A percentile compares a stretch with the other conserved stretches of the same genome.
Evolutionary conservation across 495 filamentous ascomycete genomes (phyloP).

Genomic region (Lichenothelia convexa): DNA sequence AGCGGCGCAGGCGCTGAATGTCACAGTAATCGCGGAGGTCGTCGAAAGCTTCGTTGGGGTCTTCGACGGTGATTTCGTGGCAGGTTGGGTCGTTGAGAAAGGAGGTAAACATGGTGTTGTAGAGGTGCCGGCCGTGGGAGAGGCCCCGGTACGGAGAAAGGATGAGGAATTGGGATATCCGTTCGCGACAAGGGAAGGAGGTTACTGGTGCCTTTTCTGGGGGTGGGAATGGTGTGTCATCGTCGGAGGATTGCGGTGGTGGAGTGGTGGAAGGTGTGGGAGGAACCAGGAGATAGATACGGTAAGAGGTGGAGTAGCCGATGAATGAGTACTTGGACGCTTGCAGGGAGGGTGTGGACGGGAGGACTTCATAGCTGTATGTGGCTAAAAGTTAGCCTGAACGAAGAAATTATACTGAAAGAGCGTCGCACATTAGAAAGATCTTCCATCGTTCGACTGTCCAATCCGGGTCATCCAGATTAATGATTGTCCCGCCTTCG

Average conservation of each 20-base stretch:
- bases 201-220: slow-evolving; percentile 3
- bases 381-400: slow-evolving; percentile 1
- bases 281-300: slow-evolving; percentile 43
- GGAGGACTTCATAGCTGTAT: slow-evolving; percentile 41
- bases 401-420: background rate
- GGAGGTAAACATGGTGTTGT: slow-evolving; percentile 51
- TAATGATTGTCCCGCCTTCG: slow-evolving; percentile 62
- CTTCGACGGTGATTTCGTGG: slow-evolving; percentile 80
- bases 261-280: slow-evolving; percentile 23
- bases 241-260: slow-evolving; percentile 27
- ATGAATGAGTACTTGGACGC: slow-evolving; percentile 50
- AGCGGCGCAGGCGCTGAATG: slow-evolving; percentile 41
- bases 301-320: slow-evolving; percentile 77
- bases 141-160: slow-evolving; percentile 71
- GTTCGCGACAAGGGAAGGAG: slow-evolving; percentile 44
- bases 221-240: slow-evolving; percentile 11
- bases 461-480: slow-evolving; percentile 55
- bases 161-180: slow-evolving; percentile 89
- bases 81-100: slow-evolving; percentile 44
- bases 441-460: slow-evolving; percentile 68
- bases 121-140: slow-evolving; percentile 65
- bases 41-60: slow-evolving; percentile 89
- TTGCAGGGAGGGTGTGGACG: slow-evolving; percentile 28
- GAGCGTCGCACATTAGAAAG: slow-evolving; percentile 44
- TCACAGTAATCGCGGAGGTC: slow-evolving; percentile 75